These are phyloP conservation scores for Ustilago tritici DNA, from an alignment of 1,284 basidiomycete species.

Conservation along the genomic window DNA sequence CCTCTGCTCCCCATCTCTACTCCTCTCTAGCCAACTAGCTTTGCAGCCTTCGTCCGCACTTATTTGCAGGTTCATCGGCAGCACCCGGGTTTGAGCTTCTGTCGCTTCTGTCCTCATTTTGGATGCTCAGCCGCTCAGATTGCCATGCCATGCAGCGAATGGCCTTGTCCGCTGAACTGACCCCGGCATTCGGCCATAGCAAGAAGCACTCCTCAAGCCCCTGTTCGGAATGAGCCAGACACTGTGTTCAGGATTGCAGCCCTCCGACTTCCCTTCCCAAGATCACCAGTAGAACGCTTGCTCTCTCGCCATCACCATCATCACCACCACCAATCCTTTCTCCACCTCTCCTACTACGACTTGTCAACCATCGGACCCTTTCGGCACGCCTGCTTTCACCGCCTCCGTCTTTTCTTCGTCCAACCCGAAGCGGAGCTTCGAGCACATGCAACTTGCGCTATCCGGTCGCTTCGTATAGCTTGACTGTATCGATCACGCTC, in stretches of 20 bases:
- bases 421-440: too few relatives aligned
- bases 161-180: not conserved
- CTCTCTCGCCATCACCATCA: not conserved
- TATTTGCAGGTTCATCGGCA: too few relatives aligned
- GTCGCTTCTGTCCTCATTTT: not conserved
- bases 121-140: not conserved
- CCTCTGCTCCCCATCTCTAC: not conserved
- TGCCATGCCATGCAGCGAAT: not conserved
- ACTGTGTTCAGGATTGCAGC: not conserved
- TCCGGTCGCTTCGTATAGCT: not conserved
- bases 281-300: not conserved
- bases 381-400: not conserved
- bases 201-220: not conserved
- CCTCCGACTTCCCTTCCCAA: not conserved
- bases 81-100: not conserved
- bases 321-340: not conserved
- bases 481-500: not conserved
- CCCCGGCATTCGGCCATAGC: not conserved
- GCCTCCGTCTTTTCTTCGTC: not conserved
- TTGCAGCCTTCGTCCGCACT: not conserved
- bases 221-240: constrained; percentile 1
- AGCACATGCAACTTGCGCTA: too few relatives aligned
- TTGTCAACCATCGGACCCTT: not conserved
- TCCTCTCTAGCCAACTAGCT: not conserved
- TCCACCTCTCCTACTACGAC: not conserved